Evolutionary conservation across 2,329 filamentous ascomycete genomes (phyloP).

Genomic region (Mycosphaerella sp.): DNA sequence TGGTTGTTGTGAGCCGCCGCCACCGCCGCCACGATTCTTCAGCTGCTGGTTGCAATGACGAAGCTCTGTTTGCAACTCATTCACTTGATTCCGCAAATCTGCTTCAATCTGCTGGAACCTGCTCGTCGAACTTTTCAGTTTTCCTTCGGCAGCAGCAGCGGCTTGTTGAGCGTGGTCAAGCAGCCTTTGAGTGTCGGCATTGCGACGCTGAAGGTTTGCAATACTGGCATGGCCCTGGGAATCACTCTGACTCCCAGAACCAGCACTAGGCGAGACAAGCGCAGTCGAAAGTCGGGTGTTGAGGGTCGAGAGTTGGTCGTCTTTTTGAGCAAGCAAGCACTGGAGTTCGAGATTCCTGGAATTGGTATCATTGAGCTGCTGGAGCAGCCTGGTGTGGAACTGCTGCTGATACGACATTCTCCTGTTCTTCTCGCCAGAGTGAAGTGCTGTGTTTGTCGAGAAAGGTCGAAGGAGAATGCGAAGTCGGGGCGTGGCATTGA

Average conservation of each 20-base stretch:
- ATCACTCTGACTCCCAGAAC: not conserved
- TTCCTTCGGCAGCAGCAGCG: constrained; percentile 7
- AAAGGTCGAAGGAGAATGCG: not conserved
- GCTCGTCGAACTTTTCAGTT: constrained; percentile 8
- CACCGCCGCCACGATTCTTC: not conserved
- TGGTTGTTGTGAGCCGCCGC: not conserved
- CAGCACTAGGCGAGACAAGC: not conserved
- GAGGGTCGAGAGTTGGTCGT: constrained; percentile 15
- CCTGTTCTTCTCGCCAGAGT: not conserved
- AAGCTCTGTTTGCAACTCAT: constrained; percentile 1
- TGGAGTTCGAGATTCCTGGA: constrained; percentile 18
- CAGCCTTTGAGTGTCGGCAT: constrained; percentile 6
- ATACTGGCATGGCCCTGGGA: not conserved
- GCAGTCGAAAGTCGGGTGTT: constrained; percentile 12
- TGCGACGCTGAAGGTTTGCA: constrained; percentile 5
- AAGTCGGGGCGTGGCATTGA: not conserved
- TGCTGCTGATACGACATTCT: constrained; percentile 18
- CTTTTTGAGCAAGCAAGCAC: constrained; percentile 17
- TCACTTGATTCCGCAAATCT: constrained; percentile 10
- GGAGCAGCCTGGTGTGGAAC: constrained; percentile 15
- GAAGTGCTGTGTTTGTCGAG: not conserved
- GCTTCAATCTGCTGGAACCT: constrained; percentile 11
- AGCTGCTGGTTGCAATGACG: constrained; percentile 4
- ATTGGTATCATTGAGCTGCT: constrained; percentile 16
- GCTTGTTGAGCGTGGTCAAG: constrained; percentile 10